Evolutionary conservation across 305 asterid genomes (phyloP), one percentile per base, ranked within the genome.

Genomic region (Rubia occidens): DNA sequence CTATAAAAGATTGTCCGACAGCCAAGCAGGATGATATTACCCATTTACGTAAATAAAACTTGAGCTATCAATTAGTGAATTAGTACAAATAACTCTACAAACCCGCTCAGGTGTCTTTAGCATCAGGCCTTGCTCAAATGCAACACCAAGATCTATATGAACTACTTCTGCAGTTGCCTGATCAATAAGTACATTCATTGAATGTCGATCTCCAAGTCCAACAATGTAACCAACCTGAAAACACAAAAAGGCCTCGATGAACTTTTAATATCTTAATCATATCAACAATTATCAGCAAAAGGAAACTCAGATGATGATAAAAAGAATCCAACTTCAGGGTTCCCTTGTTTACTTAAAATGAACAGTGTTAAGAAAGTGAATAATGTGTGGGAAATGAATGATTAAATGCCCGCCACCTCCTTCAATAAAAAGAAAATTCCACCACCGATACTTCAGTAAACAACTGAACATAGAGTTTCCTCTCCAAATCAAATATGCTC

Each of bases 111-210:
- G 99, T 68, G 99, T 90, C 80, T 94, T 94, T 72, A 90, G 92
- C 99, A 94, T 94, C 83, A 94, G 82, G 82, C 99, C 99, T 80
- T 94, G 99, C 86, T 94, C 99, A 85, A 94, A 94, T 75, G 99
- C 99, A 63, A 94, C 99, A 64, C 99, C 99, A 43, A 94, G 86
- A 84, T 94, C 99, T 70, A 94, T 94, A 82, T 94, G 99, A 76
- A 94, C 89, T 77, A 90, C 99, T 89, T 94, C 99, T 64, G 99
- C 99, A 60, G 95, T 90, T 72, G 89, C 85, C 84, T 94, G 95
- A 86, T 94, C 96, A 59, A 94, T 89, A 77, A 94, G 89, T 72
- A 94, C 82, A 74, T 94, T 94, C 94, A 86, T 89, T 78, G 96
- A 81, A 85, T 94, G 99, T 72, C 99, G 89, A 82, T 94, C 99